Evolutionary conservation across 192 early-diverging fungal species (phyloP).

Genomic region (Chytriomyces confervae): DNA sequence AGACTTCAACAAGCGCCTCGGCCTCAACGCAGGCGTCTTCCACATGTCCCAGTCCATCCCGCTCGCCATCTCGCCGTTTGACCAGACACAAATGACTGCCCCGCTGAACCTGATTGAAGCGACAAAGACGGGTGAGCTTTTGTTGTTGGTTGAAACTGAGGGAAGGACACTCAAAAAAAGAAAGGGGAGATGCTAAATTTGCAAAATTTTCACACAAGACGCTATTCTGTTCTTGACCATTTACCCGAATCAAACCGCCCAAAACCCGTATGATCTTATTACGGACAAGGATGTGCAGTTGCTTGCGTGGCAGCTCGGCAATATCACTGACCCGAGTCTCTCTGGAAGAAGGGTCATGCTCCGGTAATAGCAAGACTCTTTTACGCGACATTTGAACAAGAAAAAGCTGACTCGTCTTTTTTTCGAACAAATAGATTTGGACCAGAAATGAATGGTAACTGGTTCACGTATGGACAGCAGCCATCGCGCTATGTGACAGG

Average conservation of each 20-base stretch:
- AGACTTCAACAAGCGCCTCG: conserved; percentile 46
- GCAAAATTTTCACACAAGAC: conserved; percentile 8
- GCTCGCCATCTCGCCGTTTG: conserved; percentile 21
- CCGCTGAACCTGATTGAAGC: conserved; percentile 22
- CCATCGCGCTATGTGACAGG: conserved; percentile 5
- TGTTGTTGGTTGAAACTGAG: background rate
- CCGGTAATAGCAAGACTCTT: conserved; percentile 17
- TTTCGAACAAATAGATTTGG: conserved; percentile 20
- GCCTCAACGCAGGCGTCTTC: conserved; percentile 45
- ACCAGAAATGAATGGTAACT: conserved; percentile 57
- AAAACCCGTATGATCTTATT: conserved; percentile 9
- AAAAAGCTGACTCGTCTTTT: no score
- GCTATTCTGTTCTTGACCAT: conserved; percentile 40
- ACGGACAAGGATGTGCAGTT: conserved; percentile 29
- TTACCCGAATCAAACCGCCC: conserved; percentile 8
- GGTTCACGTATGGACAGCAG: conserved; percentile 31
- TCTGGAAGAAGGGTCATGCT: conserved; percentile 46
- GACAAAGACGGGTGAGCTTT: conserved; percentile 20
- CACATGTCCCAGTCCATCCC: conserved; percentile 44
- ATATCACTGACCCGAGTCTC: conserved; percentile 27
- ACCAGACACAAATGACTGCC: conserved; percentile 19
- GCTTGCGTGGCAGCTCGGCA: conserved; percentile 39
- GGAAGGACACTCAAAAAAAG: background rate
- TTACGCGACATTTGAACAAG: background rate
- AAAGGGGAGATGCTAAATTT: background rate